These are phyloP conservation scores for Colletotrichum lindemuthianum DNA, from an alignment of 2,329 filamentous ascomycete species.

Conservation along the genomic window DNA sequence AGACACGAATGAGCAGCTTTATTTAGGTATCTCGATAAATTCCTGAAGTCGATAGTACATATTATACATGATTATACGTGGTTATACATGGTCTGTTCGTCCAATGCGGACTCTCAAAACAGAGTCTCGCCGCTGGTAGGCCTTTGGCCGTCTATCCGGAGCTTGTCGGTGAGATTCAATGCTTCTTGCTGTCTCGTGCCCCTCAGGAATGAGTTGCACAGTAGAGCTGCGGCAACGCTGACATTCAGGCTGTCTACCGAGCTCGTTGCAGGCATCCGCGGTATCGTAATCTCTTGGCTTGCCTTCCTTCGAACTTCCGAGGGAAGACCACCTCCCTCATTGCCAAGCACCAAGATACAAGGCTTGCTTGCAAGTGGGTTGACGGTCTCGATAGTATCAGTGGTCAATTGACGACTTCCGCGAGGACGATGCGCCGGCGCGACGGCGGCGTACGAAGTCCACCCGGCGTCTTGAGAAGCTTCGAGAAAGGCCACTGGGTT, in stretches of 20 bases:
- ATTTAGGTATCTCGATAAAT: constrained; percentile 2
- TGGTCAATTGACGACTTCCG: constrained; percentile 54
- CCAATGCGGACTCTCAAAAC: constrained; percentile 18
- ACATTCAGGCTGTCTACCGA: constrained; percentile 93
- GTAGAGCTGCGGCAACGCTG: constrained; percentile 82
- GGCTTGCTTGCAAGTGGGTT: constrained; percentile 70
- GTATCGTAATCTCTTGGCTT: constrained; percentile 74
- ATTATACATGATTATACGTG: constrained; percentile 3
- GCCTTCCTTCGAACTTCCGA: constrained; percentile 71
- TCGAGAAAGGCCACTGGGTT: constrained; percentile 76
- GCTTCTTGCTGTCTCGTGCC: constrained; percentile 40
- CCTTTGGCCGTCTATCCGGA: constrained; percentile 48
- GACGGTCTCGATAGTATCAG: constrained; percentile 57
- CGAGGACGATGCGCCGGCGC: constrained; percentile 51
- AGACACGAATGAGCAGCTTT: no score
- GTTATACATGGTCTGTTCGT: background rate
- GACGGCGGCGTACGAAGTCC: constrained; percentile 85
- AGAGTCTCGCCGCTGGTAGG: constrained; percentile 27
- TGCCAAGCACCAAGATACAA: constrained; percentile 83
- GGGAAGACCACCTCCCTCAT: constrained; percentile 81
- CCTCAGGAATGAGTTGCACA: constrained; percentile 76
- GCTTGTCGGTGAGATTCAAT: constrained; percentile 45
- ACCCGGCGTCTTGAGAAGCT: constrained; percentile 75
- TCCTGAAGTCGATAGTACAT: constrained; percentile 25
- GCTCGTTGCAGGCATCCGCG: constrained; percentile 59